Evolutionary conservation across 192 early-diverging fungal genomes (phyloP).

Genomic region (Coemansia sp.): DNA sequence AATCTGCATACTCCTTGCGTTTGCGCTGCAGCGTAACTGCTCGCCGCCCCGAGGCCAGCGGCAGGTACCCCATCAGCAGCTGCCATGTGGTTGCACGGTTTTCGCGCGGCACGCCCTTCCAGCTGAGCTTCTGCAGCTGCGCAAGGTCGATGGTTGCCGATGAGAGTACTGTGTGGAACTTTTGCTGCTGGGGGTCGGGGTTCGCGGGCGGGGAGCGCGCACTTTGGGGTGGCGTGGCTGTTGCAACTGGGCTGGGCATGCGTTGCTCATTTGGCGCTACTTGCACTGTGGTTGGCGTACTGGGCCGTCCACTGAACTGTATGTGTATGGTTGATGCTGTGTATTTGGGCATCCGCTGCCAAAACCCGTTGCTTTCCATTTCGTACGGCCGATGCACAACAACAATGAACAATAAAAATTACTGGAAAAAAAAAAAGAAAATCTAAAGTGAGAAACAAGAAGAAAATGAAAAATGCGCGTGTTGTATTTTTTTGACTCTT

Average conservation of each 20-base stretch:
- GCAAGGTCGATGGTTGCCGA: conserved; percentile 69
- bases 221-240: not conserved
- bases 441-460: no score
- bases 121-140: conserved; percentile 78
- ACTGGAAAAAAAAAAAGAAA: not conserved
- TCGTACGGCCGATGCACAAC: no score
- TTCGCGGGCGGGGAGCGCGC: not conserved
- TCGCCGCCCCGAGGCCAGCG: conserved; percentile 81
- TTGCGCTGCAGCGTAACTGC: conserved; percentile 82
- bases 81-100: conserved; percentile 91
- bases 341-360: conserved; percentile 36
- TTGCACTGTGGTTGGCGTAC: not conserved
- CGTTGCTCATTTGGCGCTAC: not conserved
- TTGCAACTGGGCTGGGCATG: not conserved
- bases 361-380: conserved; percentile 20
- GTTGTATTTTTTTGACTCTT: not conserved
- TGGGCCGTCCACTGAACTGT: conserved; percentile 17
- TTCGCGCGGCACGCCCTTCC: conserved; percentile 89
- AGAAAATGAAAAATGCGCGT: no score
- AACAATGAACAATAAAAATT: no score
- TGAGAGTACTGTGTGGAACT: conserved; percentile 58
- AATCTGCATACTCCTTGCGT: conserved; percentile 91
- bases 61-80: conserved; percentile 89
- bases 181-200: not conserved
- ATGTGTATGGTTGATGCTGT: conserved; percentile 25